Conservation (phyloP, 305 asterid species). For the Fraxinus nigra region DNA sequence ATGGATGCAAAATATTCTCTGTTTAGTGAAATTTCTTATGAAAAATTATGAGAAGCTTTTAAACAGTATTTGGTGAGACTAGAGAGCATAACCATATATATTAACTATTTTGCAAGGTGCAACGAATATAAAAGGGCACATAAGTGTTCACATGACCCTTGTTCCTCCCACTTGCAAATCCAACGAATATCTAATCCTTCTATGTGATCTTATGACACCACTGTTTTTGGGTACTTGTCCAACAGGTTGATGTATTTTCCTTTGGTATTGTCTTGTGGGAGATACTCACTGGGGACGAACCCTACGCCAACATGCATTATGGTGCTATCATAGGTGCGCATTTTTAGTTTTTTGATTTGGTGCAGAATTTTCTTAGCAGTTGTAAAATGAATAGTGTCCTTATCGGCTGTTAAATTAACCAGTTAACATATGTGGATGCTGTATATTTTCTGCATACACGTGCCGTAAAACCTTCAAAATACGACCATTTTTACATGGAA, state of each 20-base stretch:
- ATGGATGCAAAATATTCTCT: neutral
- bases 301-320: constrained; percentile 84
- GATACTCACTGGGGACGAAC: constrained; percentile 90
- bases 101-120: constrained; percentile 8
- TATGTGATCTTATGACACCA: neutral
- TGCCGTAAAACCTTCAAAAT: neutral
- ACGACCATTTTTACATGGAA: neutral
- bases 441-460: neutral
- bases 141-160: neutral
- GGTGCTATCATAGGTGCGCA: constrained; percentile 81
- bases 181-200: constrained; percentile 11
- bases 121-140: constrained; percentile 11
- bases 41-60: constrained; percentile 14
- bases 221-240: constrained; percentile 25
- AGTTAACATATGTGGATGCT: neutral
- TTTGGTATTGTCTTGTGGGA: constrained; percentile 90
- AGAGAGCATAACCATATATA: neutral
- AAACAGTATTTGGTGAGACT: neutral
- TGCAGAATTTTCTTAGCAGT: constrained; percentile 14
- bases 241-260: constrained; percentile 82
- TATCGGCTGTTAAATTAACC: neutral
- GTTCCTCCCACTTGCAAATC: neutral
- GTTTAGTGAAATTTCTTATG: constrained; percentile 5
- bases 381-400: neutral
- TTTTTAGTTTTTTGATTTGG: constrained; percentile 12